Evolutionary conservation across 2,329 filamentous ascomycete species (phyloP), one percentile per base, ranked within the genome.

Genomic region (Talaromyces pinophilus): DNA sequence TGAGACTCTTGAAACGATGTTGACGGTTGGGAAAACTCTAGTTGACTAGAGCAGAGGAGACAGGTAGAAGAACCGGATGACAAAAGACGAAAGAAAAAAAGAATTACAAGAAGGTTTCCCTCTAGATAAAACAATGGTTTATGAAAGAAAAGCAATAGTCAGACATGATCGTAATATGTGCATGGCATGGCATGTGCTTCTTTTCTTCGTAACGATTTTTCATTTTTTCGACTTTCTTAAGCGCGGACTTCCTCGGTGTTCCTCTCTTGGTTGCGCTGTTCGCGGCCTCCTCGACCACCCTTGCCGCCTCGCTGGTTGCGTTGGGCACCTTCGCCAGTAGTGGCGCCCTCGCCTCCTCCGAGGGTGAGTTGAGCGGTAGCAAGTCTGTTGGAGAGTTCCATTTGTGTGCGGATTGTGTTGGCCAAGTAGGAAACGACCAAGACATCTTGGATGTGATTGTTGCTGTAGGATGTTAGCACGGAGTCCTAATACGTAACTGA

Each of bases 381-480:
- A 76, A 99, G 85, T 70, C 94, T 88, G 86, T 98, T 96, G 71
- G 93, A 96, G 67, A 99, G 88, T 77, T 98, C 95, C 83, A 99
- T 97, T 84, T 99, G 95, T 72, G 94, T 98, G 80, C 94, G 92
- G 82, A 98, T 97, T 71, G 93, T 97, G 86, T 98, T 99, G 79
- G 95, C 93, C 71, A 99, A 87, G 84, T 99, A 99, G 72, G 93
- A 96, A 74, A 99, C 93, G 80, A 98, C 93, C 71, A 99, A 89
- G 68, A 99, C 93, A 80, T 99, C 95, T 84, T 99, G 95, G 81
- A 99, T 93, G 84, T 99, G 95, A 85, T 96, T 97, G 88, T 99
- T 99, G 88, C 86, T 88, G 76, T 46, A 59, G 6, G 42, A 44
- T 59, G 30, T 64, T n/a, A 64, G 22, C 57, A 46, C 19, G 35